phyloP scores from a whole-genome alignment of 257 asterid species.

The Jaltomata sinuosa region DNA sequence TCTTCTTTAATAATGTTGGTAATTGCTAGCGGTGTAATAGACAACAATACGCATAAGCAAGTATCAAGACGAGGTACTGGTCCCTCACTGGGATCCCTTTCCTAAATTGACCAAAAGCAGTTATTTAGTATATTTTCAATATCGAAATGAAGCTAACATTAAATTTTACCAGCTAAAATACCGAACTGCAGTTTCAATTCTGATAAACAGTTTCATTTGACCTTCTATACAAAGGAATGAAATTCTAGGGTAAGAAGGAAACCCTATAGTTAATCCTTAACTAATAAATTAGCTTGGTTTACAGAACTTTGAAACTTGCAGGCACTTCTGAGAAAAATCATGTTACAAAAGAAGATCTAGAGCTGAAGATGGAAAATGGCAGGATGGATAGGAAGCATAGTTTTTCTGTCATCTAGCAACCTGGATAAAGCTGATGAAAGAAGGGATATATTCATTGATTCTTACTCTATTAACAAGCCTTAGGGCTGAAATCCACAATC shows the following conservation, averaged over 20 bases:
- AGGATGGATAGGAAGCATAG: not conserved
- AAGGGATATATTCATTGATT: not conserved
- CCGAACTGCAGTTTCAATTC: not conserved
- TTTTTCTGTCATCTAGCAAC: not conserved
- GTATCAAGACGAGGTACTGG: slow-evolving; percentile 92
- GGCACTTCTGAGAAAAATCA: not conserved
- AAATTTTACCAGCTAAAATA: not conserved
- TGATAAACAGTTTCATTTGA: not conserved
- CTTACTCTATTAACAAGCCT: slow-evolving; percentile 95
- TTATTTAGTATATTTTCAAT: not conserved
- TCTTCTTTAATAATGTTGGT: slow-evolving; percentile 77
- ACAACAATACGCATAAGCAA: slow-evolving; percentile 80
- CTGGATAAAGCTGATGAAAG: not conserved
- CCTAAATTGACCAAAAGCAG: slow-evolving; percentile 35
- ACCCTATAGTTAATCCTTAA: not conserved
- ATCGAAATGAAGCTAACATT: not conserved
- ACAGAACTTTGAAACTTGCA: not conserved
- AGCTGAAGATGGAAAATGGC: not conserved
- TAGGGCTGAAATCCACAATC: slow-evolving; percentile 84
- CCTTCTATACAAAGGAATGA: not conserved
- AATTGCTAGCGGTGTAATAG: slow-evolving; percentile 72
- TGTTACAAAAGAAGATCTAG: not conserved
- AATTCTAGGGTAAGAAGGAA: not conserved
- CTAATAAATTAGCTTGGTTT: not conserved
- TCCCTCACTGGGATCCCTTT: slow-evolving; percentile 87